phyloP scores from a whole-genome alignment of 306 rosid species.

The Parietaria judaica region DNA sequence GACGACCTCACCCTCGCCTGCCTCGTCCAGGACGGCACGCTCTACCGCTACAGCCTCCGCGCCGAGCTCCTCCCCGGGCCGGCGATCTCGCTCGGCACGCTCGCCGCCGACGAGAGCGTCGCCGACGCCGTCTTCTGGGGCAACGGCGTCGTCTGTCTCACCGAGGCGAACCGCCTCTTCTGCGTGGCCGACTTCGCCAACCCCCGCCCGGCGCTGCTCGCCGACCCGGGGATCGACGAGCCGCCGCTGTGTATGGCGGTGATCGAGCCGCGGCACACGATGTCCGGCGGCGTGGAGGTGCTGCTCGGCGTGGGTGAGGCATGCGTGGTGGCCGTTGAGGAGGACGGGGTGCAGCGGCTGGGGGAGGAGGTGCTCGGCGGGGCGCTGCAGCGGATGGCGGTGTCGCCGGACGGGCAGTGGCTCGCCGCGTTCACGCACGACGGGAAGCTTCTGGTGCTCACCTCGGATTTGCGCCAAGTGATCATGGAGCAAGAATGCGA shows the following conservation, averaged over 20 bases:
- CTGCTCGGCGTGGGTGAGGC: slow-evolving; percentile 62
- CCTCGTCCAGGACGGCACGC: slow-evolving; percentile 86
- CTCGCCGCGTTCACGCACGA: slow-evolving; percentile 91
- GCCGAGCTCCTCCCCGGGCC: slow-evolving; percentile 59
- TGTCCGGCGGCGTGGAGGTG: slow-evolving; percentile 92
- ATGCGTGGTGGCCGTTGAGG: slow-evolving; percentile 70
- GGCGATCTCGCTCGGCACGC: slow-evolving; percentile 66
- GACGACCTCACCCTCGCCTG: slow-evolving; percentile 75
- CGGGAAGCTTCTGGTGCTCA: slow-evolving; percentile 70
- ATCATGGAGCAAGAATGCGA: slow-evolving; percentile 90
- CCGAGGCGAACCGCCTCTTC: slow-evolving; percentile 55
- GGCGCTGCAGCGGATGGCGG: slow-evolving; percentile 87
- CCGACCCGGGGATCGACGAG: slow-evolving; percentile 68
- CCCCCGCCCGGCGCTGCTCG: slow-evolving; percentile 49
- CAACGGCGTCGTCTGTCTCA: slow-evolving; percentile 71
- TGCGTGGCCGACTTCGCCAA: slow-evolving; percentile 65
- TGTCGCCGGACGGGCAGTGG: slow-evolving; percentile 86
- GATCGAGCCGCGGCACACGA: slow-evolving; percentile 85
- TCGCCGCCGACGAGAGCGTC: slow-evolving; percentile 77
- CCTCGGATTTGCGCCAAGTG: slow-evolving; percentile 55
- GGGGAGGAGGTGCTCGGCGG: slow-evolving; percentile 61
- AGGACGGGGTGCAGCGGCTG: slow-evolving; percentile 72
- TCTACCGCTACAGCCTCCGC: slow-evolving; percentile 64
- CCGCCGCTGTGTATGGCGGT: slow-evolving; percentile 85
- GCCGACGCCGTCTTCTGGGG: slow-evolving; percentile 89